These are phyloP conservation scores for Aspergillus wentii DNA, from an alignment of 495 filamentous ascomycete genomes.

Conservation along the genomic window DNA sequence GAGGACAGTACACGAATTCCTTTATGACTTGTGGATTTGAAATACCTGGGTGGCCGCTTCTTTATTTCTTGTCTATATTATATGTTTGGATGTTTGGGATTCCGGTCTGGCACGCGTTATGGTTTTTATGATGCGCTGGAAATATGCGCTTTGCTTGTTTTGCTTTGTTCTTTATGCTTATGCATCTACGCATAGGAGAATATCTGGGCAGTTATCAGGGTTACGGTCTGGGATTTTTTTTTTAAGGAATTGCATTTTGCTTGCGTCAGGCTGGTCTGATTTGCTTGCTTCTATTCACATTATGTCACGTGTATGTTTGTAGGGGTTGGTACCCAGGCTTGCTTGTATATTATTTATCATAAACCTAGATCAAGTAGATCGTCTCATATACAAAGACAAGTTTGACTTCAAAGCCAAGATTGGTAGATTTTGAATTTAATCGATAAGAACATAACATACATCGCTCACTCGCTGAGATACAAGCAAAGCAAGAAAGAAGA, in stretches of 20 bases:
- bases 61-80: constrained; percentile 5
- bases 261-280: constrained; percentile 1
- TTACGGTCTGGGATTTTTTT: too few species aligned
- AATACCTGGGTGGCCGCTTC: constrained; percentile 8
- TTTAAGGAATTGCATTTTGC: background rate
- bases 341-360: too few species aligned
- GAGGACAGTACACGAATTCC: constrained; percentile 2
- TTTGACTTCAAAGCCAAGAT: too few species aligned
- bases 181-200: constrained; percentile 1
- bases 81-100: constrained; percentile 8
- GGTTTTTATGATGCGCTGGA: constrained; percentile 2
- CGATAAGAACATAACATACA: too few species aligned
- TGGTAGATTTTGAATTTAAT: too few species aligned
- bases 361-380: too few species aligned
- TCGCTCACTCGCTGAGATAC: too few species aligned
- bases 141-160: constrained; percentile 3
- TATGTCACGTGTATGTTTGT: too few species aligned
- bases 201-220: too few species aligned
- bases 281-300: constrained; percentile 7
- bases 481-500: too few species aligned
- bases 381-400: too few species aligned
- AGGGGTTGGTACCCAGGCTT: too few species aligned
- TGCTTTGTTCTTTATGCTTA: constrained; percentile 2
- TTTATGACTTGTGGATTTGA: constrained; percentile 1
- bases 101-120: constrained; percentile 14